Base-by-base conservation (phyloP, 2,329 filamentous ascomycete species). In the Trichophyton verrucosum region DNA sequence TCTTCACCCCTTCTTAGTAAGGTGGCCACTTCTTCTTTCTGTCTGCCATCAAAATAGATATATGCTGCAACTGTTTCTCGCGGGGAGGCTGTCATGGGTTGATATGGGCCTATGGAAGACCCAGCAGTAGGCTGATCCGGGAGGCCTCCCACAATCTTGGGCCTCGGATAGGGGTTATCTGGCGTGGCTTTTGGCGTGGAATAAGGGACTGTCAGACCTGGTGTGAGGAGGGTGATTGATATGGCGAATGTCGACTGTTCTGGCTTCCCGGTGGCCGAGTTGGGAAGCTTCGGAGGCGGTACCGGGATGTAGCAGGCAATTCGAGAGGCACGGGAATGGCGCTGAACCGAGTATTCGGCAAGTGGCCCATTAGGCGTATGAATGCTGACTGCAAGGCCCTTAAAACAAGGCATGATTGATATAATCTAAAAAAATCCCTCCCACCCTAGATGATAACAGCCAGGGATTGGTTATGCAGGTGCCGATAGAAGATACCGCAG, bases 1-100 rank as follows among this genome's bases (percentile, higher is more conserved):
- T 99, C 94, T 72, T 97, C 94, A 24, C 94, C 92, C 11, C 91
- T 87, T 60, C 94, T 82, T 59, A 99, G 79, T 61, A 99, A 78
- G 11, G 94, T 99, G 59, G 94, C 94, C 2, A 99, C 95, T 76
- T 99, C 94, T 73, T 99, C 94, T 74, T 99, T 99, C 63, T 84
- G 83, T 64, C 94, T 82, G 17, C 94, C 94, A 74, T 99, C 94
- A 71, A 99, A 99, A 77, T 99, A 99, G 68, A 99, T 97, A 74
- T 99, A 99, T 42, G 92, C 94, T 36, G 94, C 94, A 68, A 99
- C 92, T 13, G 94, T 99, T 77, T 99, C 94, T 74, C 96, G 96
- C 61, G 90, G 87, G 36, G 89, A 95, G 63, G 88, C 86, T 20
- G 94, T 97, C 77, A 96, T 85, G 59, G 94, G 89, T 65, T 92